Conservation (phyloP, 2,329 filamentous ascomycete species). For the Xylaria sp. region DNA sequence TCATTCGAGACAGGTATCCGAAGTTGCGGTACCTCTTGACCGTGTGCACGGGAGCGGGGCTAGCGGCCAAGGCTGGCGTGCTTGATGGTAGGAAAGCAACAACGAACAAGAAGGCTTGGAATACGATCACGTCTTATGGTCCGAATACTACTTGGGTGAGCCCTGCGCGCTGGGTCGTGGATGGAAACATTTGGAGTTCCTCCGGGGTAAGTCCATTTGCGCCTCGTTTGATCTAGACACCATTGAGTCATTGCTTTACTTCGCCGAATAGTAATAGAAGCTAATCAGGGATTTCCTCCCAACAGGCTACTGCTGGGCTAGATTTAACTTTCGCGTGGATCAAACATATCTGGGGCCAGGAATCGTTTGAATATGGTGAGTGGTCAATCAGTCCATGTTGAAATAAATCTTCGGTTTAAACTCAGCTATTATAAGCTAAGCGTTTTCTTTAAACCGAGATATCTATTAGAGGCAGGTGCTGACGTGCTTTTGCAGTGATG, state of each 20-base stretch:
- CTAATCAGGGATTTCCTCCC: background rate
- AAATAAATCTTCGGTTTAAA: too few species aligned
- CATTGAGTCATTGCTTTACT: background rate
- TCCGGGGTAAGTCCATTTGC: constrained; percentile 59
- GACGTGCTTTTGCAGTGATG: constrained; percentile 50
- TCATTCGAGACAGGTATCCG: constrained; percentile 55
- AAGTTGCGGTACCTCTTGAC: constrained; percentile 65
- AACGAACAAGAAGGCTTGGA: constrained; percentile 67
- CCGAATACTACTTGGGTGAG: constrained; percentile 64
- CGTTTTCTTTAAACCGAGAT: background rate
- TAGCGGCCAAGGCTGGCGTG: constrained; percentile 66
- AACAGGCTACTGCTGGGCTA: constrained; percentile 48
- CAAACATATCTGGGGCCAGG: constrained; percentile 60
- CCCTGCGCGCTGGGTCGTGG: constrained; percentile 68
- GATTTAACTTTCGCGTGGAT: constrained; percentile 55
- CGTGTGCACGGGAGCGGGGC: constrained; percentile 69
- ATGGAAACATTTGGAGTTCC: constrained; percentile 71
- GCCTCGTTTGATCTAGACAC: background rate
- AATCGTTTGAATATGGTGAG: constrained; percentile 51
- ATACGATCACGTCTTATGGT: constrained; percentile 55
- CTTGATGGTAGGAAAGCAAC: constrained; percentile 68
- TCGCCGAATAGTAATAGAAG: background rate
- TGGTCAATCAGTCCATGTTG: background rate
- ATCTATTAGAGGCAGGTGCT: background rate
- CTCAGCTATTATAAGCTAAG: background rate